A percentile compares a stretch with the other conserved stretches of the same genome.
These are phyloP conservation scores for Penicillium argentinense DNA, from an alignment of 495 filamentous ascomycete species.

Conservation along the genomic window DNA sequence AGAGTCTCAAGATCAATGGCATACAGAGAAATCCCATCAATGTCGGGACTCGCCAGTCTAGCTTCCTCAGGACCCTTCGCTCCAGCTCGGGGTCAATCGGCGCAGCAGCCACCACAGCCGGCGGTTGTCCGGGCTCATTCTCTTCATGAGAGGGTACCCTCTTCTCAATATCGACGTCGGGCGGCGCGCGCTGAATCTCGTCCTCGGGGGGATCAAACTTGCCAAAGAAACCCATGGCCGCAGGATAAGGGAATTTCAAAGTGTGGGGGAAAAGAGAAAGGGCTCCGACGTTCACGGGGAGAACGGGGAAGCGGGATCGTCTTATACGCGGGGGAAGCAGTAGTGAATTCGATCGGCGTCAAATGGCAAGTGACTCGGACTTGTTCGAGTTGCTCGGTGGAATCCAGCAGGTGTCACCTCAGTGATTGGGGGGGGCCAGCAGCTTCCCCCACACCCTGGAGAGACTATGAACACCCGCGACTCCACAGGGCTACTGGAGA, in stretches of 20 bases:
- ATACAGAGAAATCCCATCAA: constrained; percentile 55
- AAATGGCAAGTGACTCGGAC: too few relatives aligned
- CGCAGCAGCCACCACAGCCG: background rate
- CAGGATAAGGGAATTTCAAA: background rate
- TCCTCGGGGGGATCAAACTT: constrained; percentile 25
- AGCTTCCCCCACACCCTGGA: too few relatives aligned
- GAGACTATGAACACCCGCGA: too few relatives aligned
- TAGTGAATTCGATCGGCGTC: background rate
- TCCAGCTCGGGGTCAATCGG: constrained; percentile 55
- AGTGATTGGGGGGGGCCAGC: too few relatives aligned
- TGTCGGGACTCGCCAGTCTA: constrained; percentile 54
- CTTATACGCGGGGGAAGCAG: too few relatives aligned
- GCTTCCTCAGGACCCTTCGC: constrained; percentile 55
- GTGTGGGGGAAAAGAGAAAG: constrained; percentile 1
- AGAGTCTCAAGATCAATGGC: background rate
- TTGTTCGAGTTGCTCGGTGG: too few relatives aligned
- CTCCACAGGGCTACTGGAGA: too few relatives aligned
- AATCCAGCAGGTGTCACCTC: too few relatives aligned
- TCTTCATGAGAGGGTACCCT: constrained; percentile 26
- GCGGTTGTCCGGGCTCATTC: constrained; percentile 21
- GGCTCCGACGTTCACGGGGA: background rate
- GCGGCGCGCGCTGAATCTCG: constrained; percentile 23
- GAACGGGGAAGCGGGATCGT: background rate
- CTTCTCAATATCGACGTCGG: constrained; percentile 34
- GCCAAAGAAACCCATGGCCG: constrained; percentile 32